These are phyloP conservation scores for Keqinozyma sinolaborantium DNA, from an alignment of 1,139 yeast genomes.

Conservation along the genomic window DNA sequence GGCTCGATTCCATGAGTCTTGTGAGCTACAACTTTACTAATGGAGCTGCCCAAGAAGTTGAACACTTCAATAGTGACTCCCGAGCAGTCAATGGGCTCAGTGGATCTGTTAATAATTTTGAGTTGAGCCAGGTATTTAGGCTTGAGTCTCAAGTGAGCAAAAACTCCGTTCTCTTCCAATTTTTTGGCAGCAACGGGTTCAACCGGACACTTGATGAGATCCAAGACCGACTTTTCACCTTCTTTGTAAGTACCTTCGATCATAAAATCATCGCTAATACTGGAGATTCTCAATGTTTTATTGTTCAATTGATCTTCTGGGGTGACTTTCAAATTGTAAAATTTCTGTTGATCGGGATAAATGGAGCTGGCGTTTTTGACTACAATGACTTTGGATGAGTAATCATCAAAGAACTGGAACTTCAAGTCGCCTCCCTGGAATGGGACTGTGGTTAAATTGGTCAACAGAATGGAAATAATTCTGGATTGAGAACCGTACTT, in stretches of 20 bases:
- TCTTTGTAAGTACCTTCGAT: conserved; percentile 22
- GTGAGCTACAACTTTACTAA: conserved; percentile 25
- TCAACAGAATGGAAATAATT: conserved; percentile 24
- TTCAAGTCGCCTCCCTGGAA: conserved; percentile 29
- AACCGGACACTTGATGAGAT: conserved; percentile 1
- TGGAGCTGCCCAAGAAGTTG: conserved; percentile 26
- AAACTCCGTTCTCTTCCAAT: conserved; percentile 3
- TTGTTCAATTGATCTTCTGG: conserved; percentile 14
- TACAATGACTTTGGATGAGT: conserved; percentile 11
- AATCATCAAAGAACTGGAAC: conserved; percentile 19
- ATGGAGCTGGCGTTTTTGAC: conserved; percentile 27
- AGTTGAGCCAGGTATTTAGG: conserved; percentile 30
- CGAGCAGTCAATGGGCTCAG: conserved; percentile 24
- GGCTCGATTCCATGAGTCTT: conserved; percentile 31
- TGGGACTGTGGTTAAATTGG: conserved; percentile 19
- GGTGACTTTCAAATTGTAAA: conserved; percentile 24
- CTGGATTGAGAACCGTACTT: conserved; percentile 17
- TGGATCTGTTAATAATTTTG: conserved; percentile 27
- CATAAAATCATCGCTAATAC: conserved; percentile 13
- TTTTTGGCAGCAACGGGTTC: neutral
- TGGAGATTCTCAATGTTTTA: conserved; percentile 18
- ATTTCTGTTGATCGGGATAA: conserved; percentile 25
- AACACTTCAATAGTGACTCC: conserved; percentile 27
- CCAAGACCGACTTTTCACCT: conserved; percentile 7
- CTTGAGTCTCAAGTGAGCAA: conserved; percentile 27